Evolutionary conservation across 2,329 filamentous ascomycete species (phyloP), one percentile per base, ranked within the genome.

Genomic region (Trichocomaceae sp.): DNA sequence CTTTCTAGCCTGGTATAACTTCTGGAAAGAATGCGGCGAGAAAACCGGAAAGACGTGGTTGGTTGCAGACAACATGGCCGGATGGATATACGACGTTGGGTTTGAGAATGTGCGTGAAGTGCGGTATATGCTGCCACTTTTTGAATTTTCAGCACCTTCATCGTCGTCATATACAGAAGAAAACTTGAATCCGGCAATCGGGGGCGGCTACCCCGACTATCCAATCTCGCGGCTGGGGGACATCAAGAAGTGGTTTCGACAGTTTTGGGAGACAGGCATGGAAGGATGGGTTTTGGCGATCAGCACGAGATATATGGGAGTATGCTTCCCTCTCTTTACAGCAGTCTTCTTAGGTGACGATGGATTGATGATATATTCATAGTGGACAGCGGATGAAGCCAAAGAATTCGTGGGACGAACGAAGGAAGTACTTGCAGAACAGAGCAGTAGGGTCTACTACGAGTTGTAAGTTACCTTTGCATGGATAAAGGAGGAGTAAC

Each of bases 41-140:
- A 63, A 69, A 59, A 72, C 72, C 1, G 61, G 62, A 0, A 65
- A 65, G 23, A 60, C 63, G 5, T 52, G 66, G 26, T 56, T 61
- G 6, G 57, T 58, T 13, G 31, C 59, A 5, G 60, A 62, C 31
- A 45, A 73, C 68, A 62, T 62, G 57, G 37, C 54, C 2, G 49
- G 61, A 23, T 56, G 58, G 20, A 66, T 67, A 41, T 58, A 59
- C 26, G 54, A 63, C 13, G 62, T 62, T 9, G 64, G 65, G 1
- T 66, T 67, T 44, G 56, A 59, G 6, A 57, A 63, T 44, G 64
- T 66, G n/a, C 55, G 54, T 5, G 64, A 67, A 50, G 56, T 56
- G 33, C 49, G 59, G 1, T 67, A 60, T 54, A 65, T 63, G 46
- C 59, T 61, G 54, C 65, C 65, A 1, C 41, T 55, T 29, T 55